phyloP scores from a whole-genome alignment of 2,329 filamentous ascomycete genomes.

The Rachicladosporium sp. region DNA sequence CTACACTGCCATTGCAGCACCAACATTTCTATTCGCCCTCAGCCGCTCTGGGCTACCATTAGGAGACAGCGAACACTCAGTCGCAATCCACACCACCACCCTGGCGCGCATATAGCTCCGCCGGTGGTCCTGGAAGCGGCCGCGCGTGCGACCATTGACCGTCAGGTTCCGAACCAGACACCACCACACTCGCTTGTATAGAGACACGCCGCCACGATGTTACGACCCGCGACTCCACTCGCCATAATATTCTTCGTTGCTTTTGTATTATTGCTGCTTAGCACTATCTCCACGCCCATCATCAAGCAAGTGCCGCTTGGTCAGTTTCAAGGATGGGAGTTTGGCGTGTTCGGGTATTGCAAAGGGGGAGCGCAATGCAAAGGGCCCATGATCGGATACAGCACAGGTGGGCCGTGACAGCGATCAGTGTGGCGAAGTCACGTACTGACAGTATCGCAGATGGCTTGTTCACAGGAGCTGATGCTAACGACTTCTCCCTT shows the following conservation, averaged over 20 bases:
- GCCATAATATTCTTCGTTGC: constrained; percentile 73
- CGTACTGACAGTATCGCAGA: constrained; percentile 23
- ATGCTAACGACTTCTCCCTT: constrained; percentile 44
- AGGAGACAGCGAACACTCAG: too few relatives aligned
- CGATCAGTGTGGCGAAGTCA: neutral
- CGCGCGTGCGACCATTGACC: too few relatives aligned
- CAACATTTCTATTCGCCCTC: too few relatives aligned
- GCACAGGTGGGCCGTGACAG: constrained; percentile 50
- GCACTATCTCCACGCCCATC: constrained; percentile 82
- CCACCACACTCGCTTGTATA: constrained; percentile 8
- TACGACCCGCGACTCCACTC: constrained; percentile 86
- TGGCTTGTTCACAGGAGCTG: constrained; percentile 34
- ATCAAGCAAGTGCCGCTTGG: constrained; percentile 76
- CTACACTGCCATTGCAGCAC: too few relatives aligned
- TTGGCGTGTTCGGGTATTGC: constrained; percentile 91
- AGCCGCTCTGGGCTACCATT: too few relatives aligned
- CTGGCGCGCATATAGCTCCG: too few relatives aligned
- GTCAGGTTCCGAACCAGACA: neutral
- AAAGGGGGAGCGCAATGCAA: constrained; percentile 51
- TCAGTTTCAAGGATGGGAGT: constrained; percentile 61
- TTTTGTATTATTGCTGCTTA: constrained; percentile 73
- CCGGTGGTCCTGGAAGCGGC: too few relatives aligned
- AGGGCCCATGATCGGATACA: constrained; percentile 70
- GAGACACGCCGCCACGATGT: constrained; percentile 42
- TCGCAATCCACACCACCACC: too few relatives aligned